Conservation (phyloP, 257 asterid genomes). For the Solanum virginianum region DNA sequence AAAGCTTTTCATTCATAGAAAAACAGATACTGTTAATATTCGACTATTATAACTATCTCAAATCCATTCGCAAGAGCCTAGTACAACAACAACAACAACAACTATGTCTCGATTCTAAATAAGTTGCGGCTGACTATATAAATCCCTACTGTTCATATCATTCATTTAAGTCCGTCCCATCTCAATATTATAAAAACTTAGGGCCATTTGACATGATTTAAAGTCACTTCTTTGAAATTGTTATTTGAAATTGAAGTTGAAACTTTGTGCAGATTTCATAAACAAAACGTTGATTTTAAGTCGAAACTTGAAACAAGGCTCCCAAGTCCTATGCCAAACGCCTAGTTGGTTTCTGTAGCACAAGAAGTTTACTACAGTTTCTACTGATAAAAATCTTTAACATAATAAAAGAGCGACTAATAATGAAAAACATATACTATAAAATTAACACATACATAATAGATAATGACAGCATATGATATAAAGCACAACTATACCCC, state of each 20-base stretch:
- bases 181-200: not conserved
- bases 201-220: not conserved
- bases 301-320: not conserved
- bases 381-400: not conserved
- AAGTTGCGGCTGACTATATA: not conserved
- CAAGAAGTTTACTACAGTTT: not conserved
- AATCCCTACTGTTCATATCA: not conserved
- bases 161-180: not conserved
- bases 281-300: too few relatives aligned
- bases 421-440: too few relatives aligned
- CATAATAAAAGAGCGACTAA: not conserved
- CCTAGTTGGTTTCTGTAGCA: not conserved
- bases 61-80: not conserved
- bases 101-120: not conserved
- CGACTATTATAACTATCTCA: not conserved
- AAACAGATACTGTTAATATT: not conserved
- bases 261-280: too few relatives aligned
- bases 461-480: too few relatives aligned
- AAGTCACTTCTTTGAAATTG: not conserved
- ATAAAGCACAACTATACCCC: too few relatives aligned
- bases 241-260: not conserved
- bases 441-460: too few relatives aligned
- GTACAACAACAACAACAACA: not conserved
- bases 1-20: conserved; percentile 28
- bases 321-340: not conserved